phyloP scores from a whole-genome alignment of 2,329 filamentous ascomycete species.

The Leptographium lundbergii region DNA sequence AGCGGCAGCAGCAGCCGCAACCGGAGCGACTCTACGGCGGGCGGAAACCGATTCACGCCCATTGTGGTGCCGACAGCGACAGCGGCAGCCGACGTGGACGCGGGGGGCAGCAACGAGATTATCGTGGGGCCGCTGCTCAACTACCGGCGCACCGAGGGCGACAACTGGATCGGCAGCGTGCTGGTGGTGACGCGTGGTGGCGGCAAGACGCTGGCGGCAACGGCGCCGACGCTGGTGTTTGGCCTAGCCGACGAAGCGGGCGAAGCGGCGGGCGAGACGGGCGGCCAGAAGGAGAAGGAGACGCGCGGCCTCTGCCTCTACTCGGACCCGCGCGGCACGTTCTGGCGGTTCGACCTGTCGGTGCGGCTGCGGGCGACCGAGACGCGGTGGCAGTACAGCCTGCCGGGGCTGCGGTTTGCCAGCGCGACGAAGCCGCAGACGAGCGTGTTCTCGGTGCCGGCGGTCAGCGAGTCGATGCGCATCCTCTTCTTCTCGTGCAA shows the following conservation, averaged over 20 bases:
- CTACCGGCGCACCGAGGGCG: conserved; percentile 59
- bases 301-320: conserved; percentile 48
- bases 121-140: conserved; percentile 65
- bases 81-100: not conserved
- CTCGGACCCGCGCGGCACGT: conserved; percentile 60
- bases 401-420: conserved; percentile 46
- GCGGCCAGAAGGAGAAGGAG: conserved; percentile 5
- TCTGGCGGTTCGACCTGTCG: conserved; percentile 81
- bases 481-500: conserved; percentile 99
- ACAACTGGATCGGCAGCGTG: conserved; percentile 72
- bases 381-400: conserved; percentile 64
- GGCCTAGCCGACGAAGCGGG: conserved; percentile 23
- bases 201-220: conserved; percentile 38
- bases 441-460: conserved; percentile 78
- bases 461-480: conserved; percentile 76
- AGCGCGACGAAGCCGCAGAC: conserved; percentile 40
- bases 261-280: conserved; percentile 13
- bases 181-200: conserved; percentile 69
- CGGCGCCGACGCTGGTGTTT: conserved; percentile 44
- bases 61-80: conserved; percentile 5
- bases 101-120: conserved; percentile 30
- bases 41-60: conserved; percentile 4
- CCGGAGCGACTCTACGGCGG: not conserved
- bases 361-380: conserved; percentile 62
- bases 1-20: not conserved